These are phyloP conservation scores for Wickerhamomyces ciferrii DNA, from an alignment of 805 yeast species.

Conservation along the genomic window DNA sequence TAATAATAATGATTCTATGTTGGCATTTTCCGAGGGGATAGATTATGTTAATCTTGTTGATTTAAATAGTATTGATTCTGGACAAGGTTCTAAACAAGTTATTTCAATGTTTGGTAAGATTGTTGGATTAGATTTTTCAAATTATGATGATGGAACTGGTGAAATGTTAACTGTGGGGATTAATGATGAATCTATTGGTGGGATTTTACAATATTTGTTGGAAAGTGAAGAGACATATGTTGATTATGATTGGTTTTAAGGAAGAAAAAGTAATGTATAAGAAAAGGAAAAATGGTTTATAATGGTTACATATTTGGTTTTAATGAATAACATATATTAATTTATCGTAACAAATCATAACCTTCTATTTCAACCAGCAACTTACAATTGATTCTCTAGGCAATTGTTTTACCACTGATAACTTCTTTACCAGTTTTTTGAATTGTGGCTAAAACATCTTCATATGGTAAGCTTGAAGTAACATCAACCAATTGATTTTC, in stretches of 20 bases:
- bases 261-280: background rate
- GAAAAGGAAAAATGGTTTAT: background rate
- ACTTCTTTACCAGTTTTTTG: constrained; percentile 89
- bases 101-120: constrained; percentile 55
- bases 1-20: constrained; percentile 36
- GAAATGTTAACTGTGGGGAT: constrained; percentile 49
- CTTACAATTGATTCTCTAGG: too few relatives aligned
- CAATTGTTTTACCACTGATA: constrained; percentile 51
- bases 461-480: constrained; percentile 58
- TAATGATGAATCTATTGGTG: constrained; percentile 52
- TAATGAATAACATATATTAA: background rate
- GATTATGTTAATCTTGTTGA: constrained; percentile 51
- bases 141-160: constrained; percentile 32
- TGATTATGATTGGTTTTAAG: constrained; percentile 32
- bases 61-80: constrained; percentile 20
- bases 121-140: constrained; percentile 46
- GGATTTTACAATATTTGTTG: constrained; percentile 43
- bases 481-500: constrained; percentile 83
- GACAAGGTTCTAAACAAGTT: constrained; percentile 30
- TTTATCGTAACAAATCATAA: background rate
- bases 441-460: constrained; percentile 74
- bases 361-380: too few relatives aligned
- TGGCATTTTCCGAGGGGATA: constrained; percentile 54
- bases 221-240: constrained; percentile 29
- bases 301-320: background rate